phyloP scores from a whole-genome alignment of 768 basidiomycete species.

The Mycena floridula region DNA sequence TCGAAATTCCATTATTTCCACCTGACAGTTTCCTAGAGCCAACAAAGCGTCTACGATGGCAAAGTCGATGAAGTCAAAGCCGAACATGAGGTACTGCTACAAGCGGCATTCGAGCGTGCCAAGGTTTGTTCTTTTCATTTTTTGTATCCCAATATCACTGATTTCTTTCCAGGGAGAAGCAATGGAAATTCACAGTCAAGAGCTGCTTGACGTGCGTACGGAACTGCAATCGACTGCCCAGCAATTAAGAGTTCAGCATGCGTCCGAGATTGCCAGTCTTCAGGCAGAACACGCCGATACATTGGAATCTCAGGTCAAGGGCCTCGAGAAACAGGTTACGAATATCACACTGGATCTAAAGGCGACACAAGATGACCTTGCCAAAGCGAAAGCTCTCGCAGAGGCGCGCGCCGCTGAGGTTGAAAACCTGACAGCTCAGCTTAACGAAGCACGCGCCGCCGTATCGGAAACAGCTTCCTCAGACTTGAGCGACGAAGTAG shows the following conservation, averaged over 20 bases:
- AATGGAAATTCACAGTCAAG: conserved; percentile 58
- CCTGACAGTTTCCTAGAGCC: conserved; percentile 36
- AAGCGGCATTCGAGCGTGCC: conserved; percentile 71
- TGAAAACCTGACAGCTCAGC: conserved; percentile 51
- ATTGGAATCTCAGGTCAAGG: conserved; percentile 50
- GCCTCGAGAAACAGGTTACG: conserved; percentile 57
- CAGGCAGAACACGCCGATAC: conserved; percentile 57
- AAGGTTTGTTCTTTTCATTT: conserved; percentile 43
- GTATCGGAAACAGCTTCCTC: conserved; percentile 26
- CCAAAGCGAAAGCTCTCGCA: conserved; percentile 62
- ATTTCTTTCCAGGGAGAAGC: conserved; percentile 54
- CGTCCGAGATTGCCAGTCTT: conserved; percentile 52
- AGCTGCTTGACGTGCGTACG: conserved; percentile 64
- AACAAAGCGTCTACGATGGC: conserved; percentile 62
- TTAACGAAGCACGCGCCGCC: conserved; percentile 53
- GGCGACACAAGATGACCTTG: conserved; percentile 79
- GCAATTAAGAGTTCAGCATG: conserved; percentile 61
- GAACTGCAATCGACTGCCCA: conserved; percentile 61
- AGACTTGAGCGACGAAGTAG: conserved; percentile 39
- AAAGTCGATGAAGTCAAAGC: conserved; percentile 62
- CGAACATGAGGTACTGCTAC: conserved; percentile 55
- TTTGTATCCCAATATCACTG: conserved; percentile 6
- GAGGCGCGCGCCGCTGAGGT: conserved; percentile 49
- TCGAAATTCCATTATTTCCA: not conserved
- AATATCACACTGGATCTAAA: conserved; percentile 67